Percentiles rank a stretch among this genome's conserved stretches.
These are phyloP conservation scores for Trichosanthes cucumerina DNA, from an alignment of 306 rosid species.

Conservation along the genomic window DNA sequence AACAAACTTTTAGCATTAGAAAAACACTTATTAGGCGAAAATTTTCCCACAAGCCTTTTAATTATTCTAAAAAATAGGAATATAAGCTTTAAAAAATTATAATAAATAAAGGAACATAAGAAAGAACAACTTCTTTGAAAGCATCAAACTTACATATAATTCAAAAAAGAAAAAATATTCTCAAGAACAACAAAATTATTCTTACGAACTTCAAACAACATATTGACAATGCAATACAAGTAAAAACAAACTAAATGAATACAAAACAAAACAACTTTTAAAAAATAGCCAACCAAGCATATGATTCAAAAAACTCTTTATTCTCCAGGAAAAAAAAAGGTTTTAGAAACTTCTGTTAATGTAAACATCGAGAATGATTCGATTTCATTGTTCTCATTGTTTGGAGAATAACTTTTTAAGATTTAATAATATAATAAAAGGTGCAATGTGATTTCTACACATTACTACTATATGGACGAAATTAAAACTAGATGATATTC, in stretches of 20 bases:
- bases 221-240: not conserved
- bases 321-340: not conserved
- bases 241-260: not conserved
- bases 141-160: not conserved
- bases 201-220: not conserved
- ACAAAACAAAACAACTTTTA: not conserved
- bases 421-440: not conserved
- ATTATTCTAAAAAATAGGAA: not conserved
- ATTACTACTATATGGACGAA: not conserved
- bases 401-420: not conserved
- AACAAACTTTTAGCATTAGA: not conserved
- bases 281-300: not conserved
- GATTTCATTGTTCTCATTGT: not conserved
- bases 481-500: not conserved
- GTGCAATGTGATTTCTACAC: not conserved
- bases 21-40: not conserved
- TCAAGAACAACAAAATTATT: not conserved
- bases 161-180: not conserved
- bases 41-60: not conserved
- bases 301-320: not conserved
- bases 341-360: not conserved
- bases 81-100: not conserved
- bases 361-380: not conserved
- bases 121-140: not conserved
- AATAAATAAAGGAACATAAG: not conserved